Base-by-base conservation (phyloP, 306 rosid genomes). In the Prunus salicina region DNA sequence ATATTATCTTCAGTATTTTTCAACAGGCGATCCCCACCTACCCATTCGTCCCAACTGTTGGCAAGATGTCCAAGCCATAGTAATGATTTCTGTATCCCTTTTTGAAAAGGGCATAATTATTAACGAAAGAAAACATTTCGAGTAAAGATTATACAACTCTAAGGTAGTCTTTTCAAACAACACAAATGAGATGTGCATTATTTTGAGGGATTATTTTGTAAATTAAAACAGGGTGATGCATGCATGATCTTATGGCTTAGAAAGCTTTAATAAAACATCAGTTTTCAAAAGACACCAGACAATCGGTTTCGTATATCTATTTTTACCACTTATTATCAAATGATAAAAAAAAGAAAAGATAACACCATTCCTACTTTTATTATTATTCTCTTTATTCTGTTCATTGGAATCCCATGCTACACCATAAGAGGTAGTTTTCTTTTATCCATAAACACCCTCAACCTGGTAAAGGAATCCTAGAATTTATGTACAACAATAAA, bases 41-140 rank as follows among this genome's bases (percentile, higher is more conserved):
- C 97, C 97, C 96, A 91, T 85, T 93, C 98, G 53, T 93, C 98
- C 98, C 98, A 93, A 93, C 98, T 93, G 98, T 91, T 78, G 89
- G 84, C 89, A 88, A 88, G 90, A 93, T 85, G 85, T 81, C 82
- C 83, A 89, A 88, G 72, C 84, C 80, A 85, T 60, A 47, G 87
- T 90, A 88, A 91, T 78, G 85, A 89, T 77, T 88, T 84, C 80
- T 80, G 88, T 77, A 63, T 84, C 84, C 86, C 84, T 83, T 89
- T 84, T 82, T 38, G 68, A 80, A 79, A 83, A 80, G 84, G 78
- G 83, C 80, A 81, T 84, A 66, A 83, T 67, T 83, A 83, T 79
- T 76, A 85, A 74, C 74, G 65, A 80, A 72, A 85, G 80, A 80
- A 76, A 63, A 56, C 69, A 62, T 47, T 79, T 69, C 50, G 52